Evolutionary conservation across 1,139 yeast genomes (phyloP).

Genomic region (Pichia sp.): DNA sequence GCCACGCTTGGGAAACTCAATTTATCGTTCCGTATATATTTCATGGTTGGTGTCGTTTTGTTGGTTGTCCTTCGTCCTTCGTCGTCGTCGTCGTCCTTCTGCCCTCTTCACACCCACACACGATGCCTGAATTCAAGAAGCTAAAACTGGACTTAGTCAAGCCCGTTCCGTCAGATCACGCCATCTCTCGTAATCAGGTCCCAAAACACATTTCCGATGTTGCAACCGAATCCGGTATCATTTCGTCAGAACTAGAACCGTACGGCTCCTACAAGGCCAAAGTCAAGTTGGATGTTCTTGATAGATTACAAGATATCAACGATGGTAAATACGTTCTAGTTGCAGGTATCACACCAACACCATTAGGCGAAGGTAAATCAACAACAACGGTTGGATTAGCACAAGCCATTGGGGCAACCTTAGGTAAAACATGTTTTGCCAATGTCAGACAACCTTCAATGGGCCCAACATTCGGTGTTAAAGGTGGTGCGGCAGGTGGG

Average conservation of each 20-base stretch:
- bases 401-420: slow-evolving; percentile 92
- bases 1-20: too few relatives aligned
- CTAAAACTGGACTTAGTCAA: slow-evolving; percentile 56
- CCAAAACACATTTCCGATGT: slow-evolving; percentile 81
- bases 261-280: slow-evolving; percentile 92
- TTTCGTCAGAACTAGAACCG: slow-evolving; percentile 78
- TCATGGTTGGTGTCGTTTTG: too few relatives aligned
- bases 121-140: slow-evolving; percentile 29
- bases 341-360: slow-evolving; percentile 97
- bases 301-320: slow-evolving; percentile 58
- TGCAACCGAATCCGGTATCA: slow-evolving; percentile 80
- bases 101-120: neutral
- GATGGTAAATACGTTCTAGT: slow-evolving; percentile 90
- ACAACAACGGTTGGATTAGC: slow-evolving; percentile 96
- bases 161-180: slow-evolving; percentile 94
- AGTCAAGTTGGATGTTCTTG: slow-evolving; percentile 67
- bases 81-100: too few relatives aligned
- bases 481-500: slow-evolving; percentile 99
- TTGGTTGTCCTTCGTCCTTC: too few relatives aligned
- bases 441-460: slow-evolving; percentile 97
- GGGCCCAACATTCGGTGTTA: slow-evolving; percentile 99
- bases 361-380: slow-evolving; percentile 96
- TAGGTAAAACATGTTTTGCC: slow-evolving; percentile 82
- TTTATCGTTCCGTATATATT: too few relatives aligned
- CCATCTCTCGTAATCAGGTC: slow-evolving; percentile 80